Evolutionary conservation across 495 filamentous ascomycete genomes (phyloP).

Genomic region (Jackrogersella minutella): DNA sequence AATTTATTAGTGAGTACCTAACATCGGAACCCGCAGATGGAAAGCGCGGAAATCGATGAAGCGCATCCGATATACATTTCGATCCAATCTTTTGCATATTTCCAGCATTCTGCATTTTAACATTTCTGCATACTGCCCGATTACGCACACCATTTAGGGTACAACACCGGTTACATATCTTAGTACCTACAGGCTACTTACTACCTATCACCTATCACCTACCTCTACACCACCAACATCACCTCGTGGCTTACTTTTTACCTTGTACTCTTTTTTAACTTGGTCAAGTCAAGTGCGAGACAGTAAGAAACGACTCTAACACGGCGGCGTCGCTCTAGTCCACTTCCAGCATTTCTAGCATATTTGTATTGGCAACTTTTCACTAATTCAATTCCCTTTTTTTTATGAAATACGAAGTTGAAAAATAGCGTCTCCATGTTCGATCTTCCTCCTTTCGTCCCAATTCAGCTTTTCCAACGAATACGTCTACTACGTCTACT

Average conservation of each 20-base stretch:
- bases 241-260: too few species aligned
- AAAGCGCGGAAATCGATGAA: conserved; percentile 1
- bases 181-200: not conserved
- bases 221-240: too few species aligned
- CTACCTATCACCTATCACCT: not conserved
- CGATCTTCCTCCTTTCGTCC: conserved; percentile 19
- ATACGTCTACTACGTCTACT: too few species aligned
- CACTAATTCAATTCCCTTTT: conserved; percentile 21
- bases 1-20: not conserved
- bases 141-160: conserved; percentile 9
- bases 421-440: conserved; percentile 36
- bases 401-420: conserved; percentile 33
- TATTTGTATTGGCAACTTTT: conserved; percentile 29
- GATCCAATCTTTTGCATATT: conserved; percentile 1
- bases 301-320: conserved; percentile 24
- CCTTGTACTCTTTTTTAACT: too few species aligned
- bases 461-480: conserved; percentile 14
- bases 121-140: not conserved
- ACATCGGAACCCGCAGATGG: not conserved
- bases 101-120: too few species aligned
- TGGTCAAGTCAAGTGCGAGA: conserved; percentile 21
- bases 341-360: conserved; percentile 14
- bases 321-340: conserved; percentile 32
- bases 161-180: not conserved
- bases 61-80: conserved; percentile 3